Percentiles rank a stretch among this genome's conserved stretches.
Evolutionary conservation across 106 monocot genomes (phyloP).

Genomic region (Dendrobium officinale): DNA sequence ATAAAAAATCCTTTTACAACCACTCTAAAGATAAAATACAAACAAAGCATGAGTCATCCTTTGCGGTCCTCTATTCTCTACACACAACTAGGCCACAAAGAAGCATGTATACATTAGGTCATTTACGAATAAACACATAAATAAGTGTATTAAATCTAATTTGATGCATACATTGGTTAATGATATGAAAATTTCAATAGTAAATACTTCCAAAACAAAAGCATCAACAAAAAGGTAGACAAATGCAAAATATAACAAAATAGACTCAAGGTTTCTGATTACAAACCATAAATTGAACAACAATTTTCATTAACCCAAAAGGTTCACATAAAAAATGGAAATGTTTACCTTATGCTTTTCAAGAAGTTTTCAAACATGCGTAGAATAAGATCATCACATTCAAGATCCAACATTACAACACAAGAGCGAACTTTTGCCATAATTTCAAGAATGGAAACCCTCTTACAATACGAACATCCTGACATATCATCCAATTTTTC

Average conservation of each 20-base stretch:
- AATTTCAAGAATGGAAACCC: slow-evolving; percentile 76
- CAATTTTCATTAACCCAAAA: not conserved
- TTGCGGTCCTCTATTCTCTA: too few species aligned
- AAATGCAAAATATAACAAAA: not conserved
- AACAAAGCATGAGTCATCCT: too few species aligned
- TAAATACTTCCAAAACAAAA: not conserved
- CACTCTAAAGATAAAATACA: too few species aligned
- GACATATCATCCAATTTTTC: slow-evolving; percentile 48
- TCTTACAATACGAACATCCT: slow-evolving; percentile 39
- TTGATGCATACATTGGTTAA: not conserved
- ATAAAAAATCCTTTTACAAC: too few species aligned
- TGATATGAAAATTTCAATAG: not conserved
- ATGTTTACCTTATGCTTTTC: slow-evolving; percentile 54
- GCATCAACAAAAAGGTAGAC: not conserved
- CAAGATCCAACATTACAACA: slow-evolving; percentile 87
- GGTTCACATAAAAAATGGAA: not conserved
- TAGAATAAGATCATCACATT: slow-evolving; percentile 66
- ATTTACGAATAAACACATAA: not conserved
- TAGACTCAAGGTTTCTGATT: not conserved
- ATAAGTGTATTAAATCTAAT: not conserved
- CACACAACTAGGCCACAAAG: too few species aligned
- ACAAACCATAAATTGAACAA: not conserved
- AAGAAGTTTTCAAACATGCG: slow-evolving; percentile 71
- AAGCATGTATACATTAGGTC: too few species aligned
- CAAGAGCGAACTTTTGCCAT: slow-evolving; percentile 80